Base-by-base conservation (phyloP, 2,329 filamentous ascomycete genomes). In the Stromatinia cepivora region DNA sequence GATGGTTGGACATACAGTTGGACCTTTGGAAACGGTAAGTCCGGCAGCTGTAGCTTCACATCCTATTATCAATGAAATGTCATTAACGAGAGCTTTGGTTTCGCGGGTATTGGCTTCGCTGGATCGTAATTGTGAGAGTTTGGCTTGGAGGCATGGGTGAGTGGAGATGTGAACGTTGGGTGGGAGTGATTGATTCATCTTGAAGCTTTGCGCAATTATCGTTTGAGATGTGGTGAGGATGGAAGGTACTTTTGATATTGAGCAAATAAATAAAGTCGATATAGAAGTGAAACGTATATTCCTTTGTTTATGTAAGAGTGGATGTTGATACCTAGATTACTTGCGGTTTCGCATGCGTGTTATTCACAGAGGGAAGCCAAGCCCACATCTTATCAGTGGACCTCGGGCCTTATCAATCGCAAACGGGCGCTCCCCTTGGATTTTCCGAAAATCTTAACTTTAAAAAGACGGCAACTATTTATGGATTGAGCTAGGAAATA, bases 41-140 rank as follows among this genome's bases (percentile, higher is more conserved):
- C 86, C 86, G 2, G 84, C 80, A 6, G 87, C 88, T 36, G 97
- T 84, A 17, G 94, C 93, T 80, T 97, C 94, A 72, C 89, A 91
- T 58, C 88, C 92, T 28, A 98, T 82, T 71, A 98, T 91, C 52
- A 92, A 84, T 10, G 92, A 83, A 72, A 98, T 96, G 72, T 98
- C 94, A 78, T 97, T 89, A 71, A 97, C 87, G 62, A 98, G 84
- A 10, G 86, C 81, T 81, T 94, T 93, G 74, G 92, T 93, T 69
- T 97, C 92, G 70, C 89, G 86, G 4, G 92, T 85, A 70, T 84
- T 87, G 64, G 92, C 88, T 54, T 83, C 84, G 69, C 87, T 84
- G 53, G 92, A 95, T 71, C 94, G 90, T 59, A 98, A 87, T 82
- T 95, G 92, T 75, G 92, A 94, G 76, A 98, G 88, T 84, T 98